Base-by-base conservation (phyloP, 441 rosid genomes). In the Gossypium gossypioides region DNA sequence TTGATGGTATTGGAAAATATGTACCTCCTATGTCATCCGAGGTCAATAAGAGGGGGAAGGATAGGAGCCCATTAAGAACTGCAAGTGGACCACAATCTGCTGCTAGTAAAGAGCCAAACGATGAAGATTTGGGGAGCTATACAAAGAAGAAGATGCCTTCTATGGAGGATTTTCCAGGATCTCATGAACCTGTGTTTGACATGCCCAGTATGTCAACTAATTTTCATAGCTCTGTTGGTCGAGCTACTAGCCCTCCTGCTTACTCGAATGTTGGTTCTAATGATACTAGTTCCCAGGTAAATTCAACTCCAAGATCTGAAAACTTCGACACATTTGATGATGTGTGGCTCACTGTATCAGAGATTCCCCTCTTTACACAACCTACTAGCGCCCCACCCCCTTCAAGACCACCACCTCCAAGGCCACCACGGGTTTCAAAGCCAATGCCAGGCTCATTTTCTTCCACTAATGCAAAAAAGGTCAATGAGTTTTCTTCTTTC, bases 351-450 rank as follows among this genome's bases (percentile, higher is more conserved):
- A 90, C 96, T 19, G 93, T 94, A 54, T 90, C 95, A 19, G 98
- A 94, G 84, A 82, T 94, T 79, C 96, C 96, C 46, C 91, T 94
- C 72, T 88, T 79, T 80, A 94, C 98, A 1, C 85, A 81, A 76
- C 97, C 92, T 63, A 90, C 96, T 6, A 80, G 78, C 59, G 91
- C 95, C 69, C 96, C 93, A 24, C 97, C 98, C 8, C 98, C 98
- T 81, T 80, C 89, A 13, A 89, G 98, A 71, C 98, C 98, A 40
- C 95, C 98, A 66, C 97, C 97, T 72, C 95, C 96, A 27, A 84
- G 88, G 80, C 97, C 93, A 60, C 83, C 92, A 57, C 86, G 87
- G 61, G 74, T 77, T 75, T 73, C 80, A n/a, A 86, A 78, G 79
- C 73, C 80, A 7, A 83, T 75, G 55, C 66, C 68, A 6, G 81